A percentile compares a stretch with the other conserved stretches of the same genome.
These are phyloP conservation scores for Penicillium turbatum DNA, from an alignment of 495 filamentous ascomycete species.

Conservation along the genomic window DNA sequence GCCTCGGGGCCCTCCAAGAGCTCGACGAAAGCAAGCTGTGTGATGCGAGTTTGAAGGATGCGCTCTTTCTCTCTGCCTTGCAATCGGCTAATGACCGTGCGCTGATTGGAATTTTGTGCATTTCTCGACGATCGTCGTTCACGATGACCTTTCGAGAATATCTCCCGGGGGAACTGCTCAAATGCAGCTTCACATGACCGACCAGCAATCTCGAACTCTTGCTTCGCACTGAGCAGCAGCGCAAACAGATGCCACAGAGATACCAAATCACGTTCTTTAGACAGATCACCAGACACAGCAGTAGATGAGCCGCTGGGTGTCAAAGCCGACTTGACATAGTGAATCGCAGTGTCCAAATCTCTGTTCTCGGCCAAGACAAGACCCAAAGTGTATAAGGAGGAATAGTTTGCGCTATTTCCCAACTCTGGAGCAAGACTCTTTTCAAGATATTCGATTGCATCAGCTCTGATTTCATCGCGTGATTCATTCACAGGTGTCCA, in stretches of 20 bases:
- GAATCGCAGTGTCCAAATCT: conserved; percentile 71
- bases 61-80: conserved; percentile 71
- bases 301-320: conserved; percentile 31
- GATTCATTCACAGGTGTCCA: conserved; percentile 67
- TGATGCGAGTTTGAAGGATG: conserved; percentile 90
- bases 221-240: conserved; percentile 76
- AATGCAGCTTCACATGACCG: conserved; percentile 85
- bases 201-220: conserved; percentile 76
- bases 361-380: conserved; percentile 75
- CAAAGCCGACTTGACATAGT: conserved; percentile 63
- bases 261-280: conserved; percentile 40
- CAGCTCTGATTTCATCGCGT: conserved; percentile 62
- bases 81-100: conserved; percentile 65
- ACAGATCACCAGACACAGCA: conserved; percentile 23
- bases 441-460: conserved; percentile 69
- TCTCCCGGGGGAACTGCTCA: conserved; percentile 66
- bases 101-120: conserved; percentile 33
- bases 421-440: conserved; percentile 63
- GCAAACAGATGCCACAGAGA: conserved; percentile 78
- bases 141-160: conserved; percentile 51
- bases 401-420: conserved; percentile 56
- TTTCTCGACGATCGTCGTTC: conserved; percentile 32
- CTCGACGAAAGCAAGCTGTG: conserved; percentile 80
- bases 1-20: conserved; percentile 72
- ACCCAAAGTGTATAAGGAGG: conserved; percentile 74